Evolutionary conservation across 2,329 filamentous ascomycete species (phyloP).

Genomic region (Diaporthe citri): DNA sequence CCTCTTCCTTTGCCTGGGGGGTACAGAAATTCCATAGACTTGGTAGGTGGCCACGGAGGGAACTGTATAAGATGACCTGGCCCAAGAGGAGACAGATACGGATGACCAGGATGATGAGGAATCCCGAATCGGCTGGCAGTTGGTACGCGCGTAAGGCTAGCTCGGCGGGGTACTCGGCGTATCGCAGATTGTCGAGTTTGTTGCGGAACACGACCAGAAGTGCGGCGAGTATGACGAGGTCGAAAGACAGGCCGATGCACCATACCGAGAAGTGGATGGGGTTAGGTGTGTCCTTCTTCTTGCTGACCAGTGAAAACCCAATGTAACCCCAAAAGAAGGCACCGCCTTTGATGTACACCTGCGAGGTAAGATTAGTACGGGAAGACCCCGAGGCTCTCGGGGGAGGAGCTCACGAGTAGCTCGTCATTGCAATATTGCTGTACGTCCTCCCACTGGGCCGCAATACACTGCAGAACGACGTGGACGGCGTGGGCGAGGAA

Average conservation of each 20-base stretch:
- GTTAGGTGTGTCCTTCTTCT: slow-evolving; percentile 85
- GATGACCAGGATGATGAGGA: slow-evolving; percentile 33
- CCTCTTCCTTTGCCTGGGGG: slow-evolving; percentile 56
- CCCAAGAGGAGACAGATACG: slow-evolving; percentile 36
- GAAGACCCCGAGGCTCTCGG: slow-evolving; percentile 1
- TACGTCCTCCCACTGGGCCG: slow-evolving; percentile 53
- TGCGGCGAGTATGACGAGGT: slow-evolving; percentile 77
- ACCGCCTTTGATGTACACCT: slow-evolving; percentile 89
- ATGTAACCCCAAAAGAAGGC: slow-evolving; percentile 91
- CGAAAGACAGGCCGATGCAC: slow-evolving; percentile 78
- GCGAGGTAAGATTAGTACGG: slow-evolving; percentile 14
- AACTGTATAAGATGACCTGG: slow-evolving; percentile 45
- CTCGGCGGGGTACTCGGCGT: slow-evolving; percentile 59
- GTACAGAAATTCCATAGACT: slow-evolving; percentile 62
- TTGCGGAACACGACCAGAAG: slow-evolving; percentile 78
- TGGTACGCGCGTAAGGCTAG: slow-evolving; percentile 60
- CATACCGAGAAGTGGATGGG: slow-evolving; percentile 85
- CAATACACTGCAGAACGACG: slow-evolving; percentile 80
- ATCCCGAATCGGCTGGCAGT: slow-evolving; percentile 34
- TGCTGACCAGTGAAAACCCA: slow-evolving; percentile 82
- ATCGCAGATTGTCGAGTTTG: slow-evolving; percentile 39
- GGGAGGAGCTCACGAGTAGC: slow-evolving; percentile 36
- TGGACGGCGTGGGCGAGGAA: slow-evolving; percentile 82
- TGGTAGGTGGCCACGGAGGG: slow-evolving; percentile 57
- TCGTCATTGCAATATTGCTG: slow-evolving; percentile 46